Conservation (phyloP, 2,329 filamentous ascomycete genomes). For the Juglanconis sp. region DNA sequence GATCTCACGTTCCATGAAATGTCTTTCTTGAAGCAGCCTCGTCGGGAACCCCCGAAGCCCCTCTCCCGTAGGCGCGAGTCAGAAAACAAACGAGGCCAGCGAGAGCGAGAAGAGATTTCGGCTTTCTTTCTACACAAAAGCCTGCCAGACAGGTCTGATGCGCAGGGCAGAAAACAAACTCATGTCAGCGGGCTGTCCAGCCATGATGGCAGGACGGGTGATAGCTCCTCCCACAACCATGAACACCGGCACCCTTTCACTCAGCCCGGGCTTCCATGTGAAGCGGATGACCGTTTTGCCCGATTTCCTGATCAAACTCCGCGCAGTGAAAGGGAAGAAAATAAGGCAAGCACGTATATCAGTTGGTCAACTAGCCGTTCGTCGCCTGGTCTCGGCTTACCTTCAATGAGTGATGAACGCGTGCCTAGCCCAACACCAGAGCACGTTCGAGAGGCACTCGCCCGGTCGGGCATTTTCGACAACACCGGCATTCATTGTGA, state of each 20-base stretch:
- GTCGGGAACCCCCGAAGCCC: constrained; percentile 15
- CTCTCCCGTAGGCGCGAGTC: constrained; percentile 20
- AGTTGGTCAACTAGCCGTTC: constrained; percentile 23
- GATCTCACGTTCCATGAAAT: constrained; percentile 54
- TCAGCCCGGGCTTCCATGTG: neutral
- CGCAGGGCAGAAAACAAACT: constrained; percentile 6
- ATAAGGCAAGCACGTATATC: constrained; percentile 18
- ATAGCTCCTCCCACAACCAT: neutral
- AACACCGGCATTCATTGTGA: neutral
- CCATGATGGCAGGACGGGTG: neutral
- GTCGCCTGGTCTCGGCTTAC: neutral
- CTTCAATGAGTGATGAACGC: neutral
- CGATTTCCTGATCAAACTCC: no score
- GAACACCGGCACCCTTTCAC: neutral
- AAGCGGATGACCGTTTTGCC: neutral
- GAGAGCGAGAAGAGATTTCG: constrained; percentile 33
- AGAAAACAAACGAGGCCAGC: constrained; percentile 27
- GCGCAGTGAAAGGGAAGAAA: neutral
- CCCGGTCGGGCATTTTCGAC: neutral
- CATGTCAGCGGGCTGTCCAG: neutral
- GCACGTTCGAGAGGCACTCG: neutral
- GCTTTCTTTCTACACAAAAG: constrained; percentile 31
- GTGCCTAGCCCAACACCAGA: neutral
- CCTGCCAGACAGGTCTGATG: constrained; percentile 6
- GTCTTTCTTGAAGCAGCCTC: constrained; percentile 36